phyloP scores from a whole-genome alignment of 331 rosid species.

The Saraca asoca region DNA sequence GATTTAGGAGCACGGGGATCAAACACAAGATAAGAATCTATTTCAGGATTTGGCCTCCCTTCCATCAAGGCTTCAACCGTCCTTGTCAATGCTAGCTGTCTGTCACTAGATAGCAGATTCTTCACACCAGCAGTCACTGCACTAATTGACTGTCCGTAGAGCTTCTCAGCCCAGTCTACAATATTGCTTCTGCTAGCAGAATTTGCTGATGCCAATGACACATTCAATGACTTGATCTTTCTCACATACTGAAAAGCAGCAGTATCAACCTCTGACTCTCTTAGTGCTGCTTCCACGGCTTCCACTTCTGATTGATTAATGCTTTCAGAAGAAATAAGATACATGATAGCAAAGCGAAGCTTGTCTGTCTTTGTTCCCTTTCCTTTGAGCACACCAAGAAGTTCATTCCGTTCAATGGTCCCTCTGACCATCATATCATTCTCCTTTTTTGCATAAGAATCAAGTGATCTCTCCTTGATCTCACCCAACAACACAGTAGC shows the following conservation, averaged over 20 bases:
- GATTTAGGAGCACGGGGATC: slow-evolving; percentile 90
- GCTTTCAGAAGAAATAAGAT: slow-evolving; percentile 74
- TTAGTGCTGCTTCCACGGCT: slow-evolving; percentile 74
- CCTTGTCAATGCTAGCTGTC: slow-evolving; percentile 89
- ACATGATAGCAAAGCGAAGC: slow-evolving; percentile 83
- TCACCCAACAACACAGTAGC: slow-evolving; percentile 87
- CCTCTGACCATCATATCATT: slow-evolving; percentile 85
- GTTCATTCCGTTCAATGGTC: slow-evolving; percentile 70
- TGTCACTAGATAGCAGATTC: slow-evolving; percentile 74
- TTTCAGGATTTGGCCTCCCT: slow-evolving; percentile 87
- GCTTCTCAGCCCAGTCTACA: slow-evolving; percentile 93
- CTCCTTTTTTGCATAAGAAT: slow-evolving; percentile 82
- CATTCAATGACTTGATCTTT: slow-evolving; percentile 80
- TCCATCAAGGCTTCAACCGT: slow-evolving; percentile 87
- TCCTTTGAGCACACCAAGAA: slow-evolving; percentile 64
- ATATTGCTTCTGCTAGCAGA: slow-evolving; percentile 85
- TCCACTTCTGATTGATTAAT: slow-evolving; percentile 75
- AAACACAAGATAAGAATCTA: slow-evolving; percentile 63
- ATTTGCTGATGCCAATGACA: slow-evolving; percentile 69
- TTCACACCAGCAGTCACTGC: slow-evolving; percentile 95
- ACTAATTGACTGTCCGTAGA: slow-evolving; percentile 84
- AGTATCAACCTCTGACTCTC: slow-evolving; percentile 73
- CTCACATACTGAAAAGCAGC: slow-evolving; percentile 89
- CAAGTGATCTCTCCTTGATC: slow-evolving; percentile 86
- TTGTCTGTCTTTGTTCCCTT: slow-evolving; percentile 84